Evolutionary conservation across 192 early-diverging fungal genomes (phyloP), one percentile per base, ranked within the genome.

Genomic region (Linnemannia exigua): DNA sequence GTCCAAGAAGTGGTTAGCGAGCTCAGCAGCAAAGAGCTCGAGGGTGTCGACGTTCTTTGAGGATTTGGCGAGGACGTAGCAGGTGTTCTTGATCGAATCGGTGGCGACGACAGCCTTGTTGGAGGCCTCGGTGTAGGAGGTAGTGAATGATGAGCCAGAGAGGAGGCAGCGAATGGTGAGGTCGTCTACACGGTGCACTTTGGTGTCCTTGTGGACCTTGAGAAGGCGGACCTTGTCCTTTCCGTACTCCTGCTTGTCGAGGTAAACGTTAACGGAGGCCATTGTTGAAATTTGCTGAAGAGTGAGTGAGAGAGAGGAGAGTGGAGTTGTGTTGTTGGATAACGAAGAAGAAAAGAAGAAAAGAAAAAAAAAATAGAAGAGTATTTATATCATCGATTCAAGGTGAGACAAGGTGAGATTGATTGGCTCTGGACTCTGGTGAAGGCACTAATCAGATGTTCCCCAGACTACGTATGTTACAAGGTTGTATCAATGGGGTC

Each of bases 21-120:
- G 86, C 84, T 94, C 94, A 22, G 88, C 77, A 50, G 91, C 94
- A 77, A 96, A 96, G 47, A 93, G 81, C 87, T 96, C 95, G 74
- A 94, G 92, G 35, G 90, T 91, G 79, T 95, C 90, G 74, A 95
- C 93, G 70, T 90, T 91, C 38, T 89, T 85, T 54, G 92, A 91
- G 7, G 89, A 87, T 88, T 96, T 95, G 90, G 95, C 95, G 73
- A 95, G 82, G 61, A 93, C 87, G 87, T 94, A 94, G 80, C 95
- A 89, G 38, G 93, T 94, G 90, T 96, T 96, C 91, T 96, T 96
- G 82, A 92, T 91, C 31, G 94, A 93, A 82, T 96, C 95, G 38
- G 95, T 96, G 25, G 95, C 91, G 22, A 96, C 92, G 37, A 96
- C 91, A 74, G 91, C 89, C 86, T 90, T 92, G 91, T 96, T 96